Evolutionary conservation across 2,329 filamentous ascomycete species (phyloP).

Genomic region (Zymoseptoria pseudotritici): DNA sequence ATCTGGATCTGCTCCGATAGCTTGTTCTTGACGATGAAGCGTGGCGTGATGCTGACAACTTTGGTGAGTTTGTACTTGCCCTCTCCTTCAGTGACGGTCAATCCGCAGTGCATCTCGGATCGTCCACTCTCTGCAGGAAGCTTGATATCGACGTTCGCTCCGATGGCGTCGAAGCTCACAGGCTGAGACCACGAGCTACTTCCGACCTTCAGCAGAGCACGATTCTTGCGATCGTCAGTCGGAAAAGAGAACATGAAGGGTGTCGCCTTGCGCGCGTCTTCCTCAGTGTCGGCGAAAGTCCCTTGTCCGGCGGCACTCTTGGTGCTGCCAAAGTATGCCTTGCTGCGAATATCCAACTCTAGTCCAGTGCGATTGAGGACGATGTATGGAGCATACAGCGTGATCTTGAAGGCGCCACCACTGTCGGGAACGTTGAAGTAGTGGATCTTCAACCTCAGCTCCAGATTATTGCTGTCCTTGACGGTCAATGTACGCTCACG

Average conservation of each 20-base stretch:
- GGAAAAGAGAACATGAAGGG: constrained; percentile 96
- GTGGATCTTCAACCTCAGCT: constrained; percentile 76
- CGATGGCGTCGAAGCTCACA: constrained; percentile 95
- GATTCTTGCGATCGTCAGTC: constrained; percentile 82
- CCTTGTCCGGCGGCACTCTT: constrained; percentile 77
- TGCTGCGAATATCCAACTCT: constrained; percentile 78
- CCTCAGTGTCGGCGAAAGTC: constrained; percentile 48
- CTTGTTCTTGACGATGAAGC: constrained; percentile 92
- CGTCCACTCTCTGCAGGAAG: constrained; percentile 63
- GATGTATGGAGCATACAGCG: constrained; percentile 89
- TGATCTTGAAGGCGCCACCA: constrained; percentile 92
- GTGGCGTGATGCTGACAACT: constrained; percentile 83
- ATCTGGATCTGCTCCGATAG: constrained; percentile 81
- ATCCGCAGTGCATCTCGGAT: constrained; percentile 82
- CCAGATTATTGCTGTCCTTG: constrained; percentile 75
- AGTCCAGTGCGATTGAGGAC: constrained; percentile 92
- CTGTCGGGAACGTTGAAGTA: constrained; percentile 87
- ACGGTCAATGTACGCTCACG: constrained; percentile 72
- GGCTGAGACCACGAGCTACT: constrained; percentile 95
- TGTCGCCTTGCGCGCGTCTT: constrained; percentile 61
- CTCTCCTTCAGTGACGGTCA: constrained; percentile 81
- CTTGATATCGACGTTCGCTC: constrained; percentile 81
- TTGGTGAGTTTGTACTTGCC: constrained; percentile 98
- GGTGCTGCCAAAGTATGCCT: constrained; percentile 77
- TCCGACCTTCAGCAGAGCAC: constrained; percentile 77